Base-by-base conservation (phyloP, 192 early-diverging fungal genomes). In the Helicostylum pulchrum region DNA sequence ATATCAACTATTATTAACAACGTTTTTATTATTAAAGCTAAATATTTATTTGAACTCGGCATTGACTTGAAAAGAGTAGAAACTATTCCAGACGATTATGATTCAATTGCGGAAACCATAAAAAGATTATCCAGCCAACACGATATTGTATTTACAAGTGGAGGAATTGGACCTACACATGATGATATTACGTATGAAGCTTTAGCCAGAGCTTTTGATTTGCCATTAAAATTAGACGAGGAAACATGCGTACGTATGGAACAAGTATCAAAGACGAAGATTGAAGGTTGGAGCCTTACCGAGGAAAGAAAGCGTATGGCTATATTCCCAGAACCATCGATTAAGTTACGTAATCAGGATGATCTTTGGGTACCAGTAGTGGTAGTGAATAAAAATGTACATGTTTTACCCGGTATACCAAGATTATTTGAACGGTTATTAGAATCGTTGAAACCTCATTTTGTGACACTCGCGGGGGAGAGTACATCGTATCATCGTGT, bases 361-460 rank as follows among this genome's bases (percentile, higher is more conserved):
- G 74, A 76, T n/a, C 60, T 85, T 9, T 92, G 90, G 90, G 87
- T 90, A 30, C 90, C 90, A 0, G 77, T 90, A 20, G 88, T 88
- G 26, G 68, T 83, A 7, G 82, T 85, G 8, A 85, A 85, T 50
- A 64, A 64, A 17, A 89, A 89, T 62, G 78, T 90, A 39, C 83
- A 85, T 60, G 75, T 90, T 34, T 71, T 92, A 17, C 90, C 90
- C 0, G 88, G 88, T 0, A 75, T 92, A 23, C 88, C 90, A 17
- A 63, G 71, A 44, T 68, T 92, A 42, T 92, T 90, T 69, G 71
- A 79, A 67, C 34, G 74, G 62, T 61, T 77, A 6, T 30, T 79
- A 7, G 31, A 66, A 3, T 65, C 44, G 31, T 70, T 76, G 19
- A 20, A 68, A 19, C 78, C 72, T 34, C 62, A 73, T 52, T 47